These are phyloP conservation scores for Tilletia caries DNA, from an alignment of 1,284 basidiomycete species.

Conservation along the genomic window DNA sequence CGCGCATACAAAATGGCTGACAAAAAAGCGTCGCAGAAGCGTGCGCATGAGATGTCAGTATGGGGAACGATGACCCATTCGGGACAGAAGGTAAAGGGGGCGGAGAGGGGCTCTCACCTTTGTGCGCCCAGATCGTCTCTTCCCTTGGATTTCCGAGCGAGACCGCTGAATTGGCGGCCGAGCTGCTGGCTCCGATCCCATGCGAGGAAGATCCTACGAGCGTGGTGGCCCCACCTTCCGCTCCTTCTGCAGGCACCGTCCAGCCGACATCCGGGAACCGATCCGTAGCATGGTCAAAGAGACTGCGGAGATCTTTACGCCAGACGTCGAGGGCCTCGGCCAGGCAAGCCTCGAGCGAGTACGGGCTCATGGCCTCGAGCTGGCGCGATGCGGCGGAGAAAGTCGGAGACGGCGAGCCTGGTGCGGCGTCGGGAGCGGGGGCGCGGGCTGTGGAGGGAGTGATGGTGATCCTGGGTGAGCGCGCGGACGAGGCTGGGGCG, in stretches of 20 bases:
- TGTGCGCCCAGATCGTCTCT: constrained; percentile 71
- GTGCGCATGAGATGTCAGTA: not conserved
- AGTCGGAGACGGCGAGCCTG: not conserved
- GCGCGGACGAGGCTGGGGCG: not conserved
- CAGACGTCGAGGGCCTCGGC: constrained; percentile 30
- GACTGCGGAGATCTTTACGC: constrained; percentile 31
- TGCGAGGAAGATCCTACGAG: not conserved
- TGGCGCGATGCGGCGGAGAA: not conserved
- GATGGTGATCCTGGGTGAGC: constrained; percentile 6
- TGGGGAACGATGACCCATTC: not conserved
- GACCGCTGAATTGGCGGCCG: constrained; percentile 57
- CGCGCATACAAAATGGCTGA: constrained; percentile 87
- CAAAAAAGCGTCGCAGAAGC: not conserved
- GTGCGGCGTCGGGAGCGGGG: too few species aligned
- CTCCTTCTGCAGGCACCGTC: constrained; percentile 13
- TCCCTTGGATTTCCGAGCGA: constrained; percentile 29
- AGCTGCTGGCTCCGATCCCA: constrained; percentile 17
- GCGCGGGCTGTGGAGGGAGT: not conserved
- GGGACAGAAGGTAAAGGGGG: not conserved
- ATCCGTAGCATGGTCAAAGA: constrained; percentile 31
- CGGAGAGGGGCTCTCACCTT: constrained; percentile 61
- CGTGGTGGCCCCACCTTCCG: not conserved
- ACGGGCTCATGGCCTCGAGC: constrained; percentile 17
- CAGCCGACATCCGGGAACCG: constrained; percentile 45
- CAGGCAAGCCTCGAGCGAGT: constrained; percentile 16